Percentiles rank a stretch among this genome's conserved stretches.
Evolutionary conservation across 2,329 filamentous ascomycete species (phyloP).

Genomic region (Alternaria postmessia): DNA sequence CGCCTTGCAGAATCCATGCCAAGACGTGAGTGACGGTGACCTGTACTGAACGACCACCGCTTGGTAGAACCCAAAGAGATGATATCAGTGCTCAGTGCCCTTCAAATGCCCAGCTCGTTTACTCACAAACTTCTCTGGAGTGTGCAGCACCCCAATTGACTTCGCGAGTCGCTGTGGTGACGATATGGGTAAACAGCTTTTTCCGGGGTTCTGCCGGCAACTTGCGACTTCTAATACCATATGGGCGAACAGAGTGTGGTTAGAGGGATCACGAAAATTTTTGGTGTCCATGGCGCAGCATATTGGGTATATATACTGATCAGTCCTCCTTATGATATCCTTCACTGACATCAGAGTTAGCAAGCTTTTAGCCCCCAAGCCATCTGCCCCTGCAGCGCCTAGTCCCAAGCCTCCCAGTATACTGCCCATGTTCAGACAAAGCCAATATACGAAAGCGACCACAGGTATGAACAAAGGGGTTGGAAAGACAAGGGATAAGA

Average conservation of each 20-base stretch:
- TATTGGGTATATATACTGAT: neutral
- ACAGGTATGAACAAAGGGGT: neutral
- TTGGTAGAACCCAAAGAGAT: neutral
- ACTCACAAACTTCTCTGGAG: no score
- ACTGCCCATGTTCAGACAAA: neutral
- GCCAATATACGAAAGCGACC: neutral
- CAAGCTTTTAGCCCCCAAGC: neutral
- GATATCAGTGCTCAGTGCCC: neutral
- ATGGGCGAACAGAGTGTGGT: no score
- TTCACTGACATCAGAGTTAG: neutral
- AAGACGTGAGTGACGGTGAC: constrained; percentile 3
- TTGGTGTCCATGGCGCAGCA: neutral
- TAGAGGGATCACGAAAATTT: neutral
- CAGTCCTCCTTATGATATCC: neutral
- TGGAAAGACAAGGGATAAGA: neutral
- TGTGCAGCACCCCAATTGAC: no score
- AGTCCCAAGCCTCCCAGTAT: neutral
- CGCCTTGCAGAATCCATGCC: neutral
- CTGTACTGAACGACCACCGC: neutral
- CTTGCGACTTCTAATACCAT: no score
- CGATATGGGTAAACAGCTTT: no score
- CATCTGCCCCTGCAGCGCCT: neutral
- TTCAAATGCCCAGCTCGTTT: neutral
- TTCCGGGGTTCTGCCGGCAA: no score
- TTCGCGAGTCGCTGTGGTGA: no score